These are phyloP conservation scores for Clathrospora elynae DNA, from an alignment of 2,329 filamentous ascomycete genomes.

Conservation along the genomic window DNA sequence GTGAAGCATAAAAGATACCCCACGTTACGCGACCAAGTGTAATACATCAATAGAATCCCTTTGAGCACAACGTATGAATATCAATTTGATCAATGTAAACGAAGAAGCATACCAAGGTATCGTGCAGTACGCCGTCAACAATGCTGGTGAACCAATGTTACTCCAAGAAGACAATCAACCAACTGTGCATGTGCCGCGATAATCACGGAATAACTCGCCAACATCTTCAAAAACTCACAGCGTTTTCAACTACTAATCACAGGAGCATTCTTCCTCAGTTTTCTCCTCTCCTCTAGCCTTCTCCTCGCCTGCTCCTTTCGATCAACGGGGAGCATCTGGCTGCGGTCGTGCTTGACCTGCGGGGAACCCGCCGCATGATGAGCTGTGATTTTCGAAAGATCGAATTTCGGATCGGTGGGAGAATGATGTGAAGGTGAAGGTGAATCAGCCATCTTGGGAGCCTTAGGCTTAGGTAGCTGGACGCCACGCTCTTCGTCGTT, in stretches of 20 bases:
- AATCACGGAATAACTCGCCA: neutral
- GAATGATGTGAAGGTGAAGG: constrained; percentile 3
- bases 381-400: constrained; percentile 28
- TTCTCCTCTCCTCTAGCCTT: constrained; percentile 36
- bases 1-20: constrained; percentile 16
- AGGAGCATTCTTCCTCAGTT: constrained; percentile 28
- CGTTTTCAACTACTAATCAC: neutral
- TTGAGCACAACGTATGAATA: constrained; percentile 14
- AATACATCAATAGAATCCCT: constrained; percentile 3
- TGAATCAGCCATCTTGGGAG: constrained; percentile 2
- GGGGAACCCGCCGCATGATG: constrained; percentile 33
- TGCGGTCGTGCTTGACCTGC: constrained; percentile 26
- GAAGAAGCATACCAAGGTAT: constrained; percentile 25
- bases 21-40: constrained; percentile 3
- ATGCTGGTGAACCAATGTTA: constrained; percentile 6
- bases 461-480: neutral
- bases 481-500: neutral
- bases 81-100: constrained; percentile 6
- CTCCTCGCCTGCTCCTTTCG: constrained; percentile 36
- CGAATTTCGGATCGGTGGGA: constrained; percentile 25
- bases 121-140: constrained; percentile 24
- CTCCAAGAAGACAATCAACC: neutral
- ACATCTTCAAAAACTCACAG: constrained; percentile 1
- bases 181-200: neutral
- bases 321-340: constrained; percentile 26